These are phyloP conservation scores for Exophiala viscosa DNA, from an alignment of 2,329 filamentous ascomycete species.

Conservation along the genomic window DNA sequence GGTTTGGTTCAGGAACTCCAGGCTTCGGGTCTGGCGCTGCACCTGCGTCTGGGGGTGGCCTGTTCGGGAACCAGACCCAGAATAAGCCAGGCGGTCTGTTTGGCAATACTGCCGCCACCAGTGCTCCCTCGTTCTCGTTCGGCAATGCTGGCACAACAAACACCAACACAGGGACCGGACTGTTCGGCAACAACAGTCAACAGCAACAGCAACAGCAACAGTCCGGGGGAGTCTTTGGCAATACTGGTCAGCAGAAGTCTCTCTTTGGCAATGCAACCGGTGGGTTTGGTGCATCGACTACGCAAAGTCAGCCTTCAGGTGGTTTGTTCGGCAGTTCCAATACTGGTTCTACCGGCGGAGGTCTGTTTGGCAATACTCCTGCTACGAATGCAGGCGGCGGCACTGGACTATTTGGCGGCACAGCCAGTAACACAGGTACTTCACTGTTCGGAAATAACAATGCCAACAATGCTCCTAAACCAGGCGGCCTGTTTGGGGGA, in stretches of 20 bases:
- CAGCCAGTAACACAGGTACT: conserved; percentile 30
- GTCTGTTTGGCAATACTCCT: conserved; percentile 21
- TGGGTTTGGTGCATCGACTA: conserved; percentile 36
- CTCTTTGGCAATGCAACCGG: conserved; percentile 35
- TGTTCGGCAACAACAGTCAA: conserved; percentile 18
- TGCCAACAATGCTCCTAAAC: conserved; percentile 49
- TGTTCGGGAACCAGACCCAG: conserved; percentile 45
- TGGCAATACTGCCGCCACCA: conserved; percentile 30
- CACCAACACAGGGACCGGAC: conserved; percentile 28
- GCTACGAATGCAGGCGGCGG: conserved; percentile 35
- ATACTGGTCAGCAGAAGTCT: conserved; percentile 26
- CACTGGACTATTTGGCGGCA: conserved; percentile 31
- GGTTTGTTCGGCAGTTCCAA: conserved; percentile 44
- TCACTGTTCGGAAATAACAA: conserved; percentile 44
- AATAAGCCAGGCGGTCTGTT: conserved; percentile 45
- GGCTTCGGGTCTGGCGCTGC: conserved; percentile 40
- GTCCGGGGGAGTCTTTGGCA: conserved; percentile 43
- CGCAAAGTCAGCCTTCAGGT: conserved; percentile 42
- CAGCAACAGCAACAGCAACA: conserved; percentile 35
- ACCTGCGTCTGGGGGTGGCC: conserved; percentile 38
- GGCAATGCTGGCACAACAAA: conserved; percentile 31
- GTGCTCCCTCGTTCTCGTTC: conserved; percentile 33
- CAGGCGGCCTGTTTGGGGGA: conserved; percentile 44
- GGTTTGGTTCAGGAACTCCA: conserved; percentile 36
- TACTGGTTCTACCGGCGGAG: conserved; percentile 31